Conservation (phyloP, 225 moss, liverwort and hornwort species). For the Antitrichia curtipendula region DNA sequence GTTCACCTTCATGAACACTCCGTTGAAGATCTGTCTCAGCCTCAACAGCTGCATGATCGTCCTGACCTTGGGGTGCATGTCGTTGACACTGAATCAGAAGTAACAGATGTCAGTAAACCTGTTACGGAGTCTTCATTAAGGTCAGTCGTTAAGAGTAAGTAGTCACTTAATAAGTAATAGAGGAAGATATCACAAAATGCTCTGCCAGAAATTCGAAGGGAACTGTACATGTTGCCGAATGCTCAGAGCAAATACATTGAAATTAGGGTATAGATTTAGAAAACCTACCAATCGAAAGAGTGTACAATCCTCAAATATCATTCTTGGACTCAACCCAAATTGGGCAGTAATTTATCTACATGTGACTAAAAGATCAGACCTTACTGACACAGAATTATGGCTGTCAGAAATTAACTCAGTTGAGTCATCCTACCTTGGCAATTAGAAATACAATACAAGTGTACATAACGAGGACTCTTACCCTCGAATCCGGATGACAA, state of each 20-base stretch:
- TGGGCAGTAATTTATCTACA: neutral
- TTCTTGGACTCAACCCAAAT: too few relatives aligned
- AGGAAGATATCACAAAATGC: too few relatives aligned
- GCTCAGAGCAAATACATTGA: neutral
- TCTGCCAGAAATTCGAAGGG: neutral
- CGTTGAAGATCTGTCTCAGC: constrained; percentile 75
- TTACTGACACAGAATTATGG: neutral
- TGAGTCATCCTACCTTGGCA: neutral
- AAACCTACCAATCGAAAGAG: neutral
- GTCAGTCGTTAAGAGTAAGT: too few relatives aligned
- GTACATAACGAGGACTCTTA: neutral
- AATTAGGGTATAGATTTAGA: neutral
- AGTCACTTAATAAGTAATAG: too few relatives aligned
- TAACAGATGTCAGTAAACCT: neutral
- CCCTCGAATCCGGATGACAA: constrained; percentile 70
- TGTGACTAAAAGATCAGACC: neutral
- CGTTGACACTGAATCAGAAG: constrained; percentile 36
- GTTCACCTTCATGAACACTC: constrained; percentile 94
- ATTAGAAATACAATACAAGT: neutral
- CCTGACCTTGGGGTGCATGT: constrained; percentile 76
- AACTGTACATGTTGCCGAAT: neutral
- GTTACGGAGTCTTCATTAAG: neutral
- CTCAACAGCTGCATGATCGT: constrained; percentile 74
- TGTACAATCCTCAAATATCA: neutral
- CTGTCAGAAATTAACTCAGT: neutral